Evolutionary conservation across 306 rosid species (phyloP), one percentile per base, ranked within the genome.

Genomic region (Senna siamea): DNA sequence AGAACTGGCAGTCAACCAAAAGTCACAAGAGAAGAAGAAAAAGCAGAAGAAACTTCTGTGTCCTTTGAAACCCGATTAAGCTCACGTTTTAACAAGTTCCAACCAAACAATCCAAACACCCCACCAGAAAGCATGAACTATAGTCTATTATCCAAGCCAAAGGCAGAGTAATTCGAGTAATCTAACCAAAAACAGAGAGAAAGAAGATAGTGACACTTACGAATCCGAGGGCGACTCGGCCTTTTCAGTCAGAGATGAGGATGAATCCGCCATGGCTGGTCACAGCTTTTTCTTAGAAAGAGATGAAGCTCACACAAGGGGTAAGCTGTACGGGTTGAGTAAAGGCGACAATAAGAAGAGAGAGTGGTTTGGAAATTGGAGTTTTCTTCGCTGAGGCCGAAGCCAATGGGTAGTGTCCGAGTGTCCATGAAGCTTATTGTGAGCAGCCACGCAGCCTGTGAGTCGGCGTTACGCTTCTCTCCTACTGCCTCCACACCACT

Each of bases 191-290:
- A 9, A 40, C 2, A 41, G 2, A 41, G 22, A 3, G 2, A 1
- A n/a, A 66, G 4, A 26, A 66, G 43, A 53, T 57, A 69, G 54
- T 2, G 43, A 50, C 18, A 67, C 85, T 19, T 62, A 76, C 81
- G 55, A 72, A 47, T 76, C 78, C 0, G 78, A 38, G 56, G 84
- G 63, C 65, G 81, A 50, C 30, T 56, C 59, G 28, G 2, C 34
- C 59, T 76, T 70, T 10, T 56, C 44, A 70, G 52, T 55, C 15
- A 12, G 48, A 7, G 74, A 13, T 44, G 78, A 76, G 46, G 69
- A 11, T 55, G 74, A 19, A 18, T 70, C 70, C 46, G 75, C 75
- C 85, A 81, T 81, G 74, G 65, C 17, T 61, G 40, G 20, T 52
- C 67, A 59, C 32, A 73, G 57, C 50, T 67, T 26, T 26, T 17